Conservation (phyloP, 495 filamentous ascomycete genomes). For the Xanthoparmelia taractica region DNA sequence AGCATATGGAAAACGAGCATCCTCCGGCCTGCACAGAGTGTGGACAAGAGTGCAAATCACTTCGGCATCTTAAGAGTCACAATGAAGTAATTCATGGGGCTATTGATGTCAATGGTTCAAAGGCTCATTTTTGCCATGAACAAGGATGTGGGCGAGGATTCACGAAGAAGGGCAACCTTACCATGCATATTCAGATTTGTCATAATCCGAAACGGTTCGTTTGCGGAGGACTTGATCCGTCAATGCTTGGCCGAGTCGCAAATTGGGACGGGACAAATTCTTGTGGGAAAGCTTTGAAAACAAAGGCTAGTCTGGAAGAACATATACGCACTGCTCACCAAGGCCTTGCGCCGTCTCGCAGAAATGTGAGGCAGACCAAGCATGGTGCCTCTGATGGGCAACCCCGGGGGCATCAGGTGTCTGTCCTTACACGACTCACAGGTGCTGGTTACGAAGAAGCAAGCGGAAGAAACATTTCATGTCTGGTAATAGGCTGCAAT, state of each 20-base stretch:
- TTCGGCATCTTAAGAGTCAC: constrained; percentile 57
- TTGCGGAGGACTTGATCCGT: constrained; percentile 62
- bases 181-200: constrained; percentile 64
- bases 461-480: constrained; percentile 47
- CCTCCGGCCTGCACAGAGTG: constrained; percentile 70
- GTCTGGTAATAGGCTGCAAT: constrained; percentile 46
- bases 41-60: constrained; percentile 50
- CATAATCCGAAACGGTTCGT: constrained; percentile 63
- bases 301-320: constrained; percentile 68
- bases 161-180: constrained; percentile 70
- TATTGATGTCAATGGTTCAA: constrained; percentile 52
- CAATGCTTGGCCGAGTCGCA: constrained; percentile 45
- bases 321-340: constrained; percentile 73
- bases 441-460: constrained; percentile 51
- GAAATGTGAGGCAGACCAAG: constrained; percentile 19
- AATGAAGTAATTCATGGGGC: constrained; percentile 61
- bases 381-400: background rate
- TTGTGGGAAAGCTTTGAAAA: constrained; percentile 60
- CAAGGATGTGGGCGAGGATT: constrained; percentile 62
- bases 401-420: constrained; percentile 29
- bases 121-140: constrained; percentile 50
- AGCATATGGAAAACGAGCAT: constrained; percentile 63
- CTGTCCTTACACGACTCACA: constrained; percentile 40
- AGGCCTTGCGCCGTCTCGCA: constrained; percentile 44
- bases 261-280: constrained; percentile 59